phyloP scores from a whole-genome alignment of 331 rosid species.

The Phaseolus coccineus region DNA sequence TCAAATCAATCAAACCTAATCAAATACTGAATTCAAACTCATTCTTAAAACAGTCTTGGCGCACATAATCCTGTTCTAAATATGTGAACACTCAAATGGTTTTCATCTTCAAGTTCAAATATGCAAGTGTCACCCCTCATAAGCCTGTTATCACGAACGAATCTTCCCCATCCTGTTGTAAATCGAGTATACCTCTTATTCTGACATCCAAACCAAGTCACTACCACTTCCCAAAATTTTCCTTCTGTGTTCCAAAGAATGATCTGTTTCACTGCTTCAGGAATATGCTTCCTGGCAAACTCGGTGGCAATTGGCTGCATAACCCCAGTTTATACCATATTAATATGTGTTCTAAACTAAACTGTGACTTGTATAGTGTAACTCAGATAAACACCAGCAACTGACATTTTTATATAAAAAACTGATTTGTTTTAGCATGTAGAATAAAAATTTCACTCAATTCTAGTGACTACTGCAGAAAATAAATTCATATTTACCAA shows the following conservation, averaged over 20 bases:
- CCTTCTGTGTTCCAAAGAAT: conserved; percentile 12
- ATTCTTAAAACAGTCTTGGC: neutral
- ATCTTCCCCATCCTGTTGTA: conserved; percentile 23
- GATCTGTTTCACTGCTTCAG: neutral
- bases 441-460: neutral
- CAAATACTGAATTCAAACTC: neutral
- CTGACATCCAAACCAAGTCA: neutral
- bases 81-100: conserved; percentile 17
- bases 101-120: conserved; percentile 25
- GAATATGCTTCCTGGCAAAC: conserved; percentile 13
- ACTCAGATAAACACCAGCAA: neutral
- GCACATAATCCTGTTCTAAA: neutral
- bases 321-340: neutral
- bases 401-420: conserved; percentile 9
- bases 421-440: neutral
- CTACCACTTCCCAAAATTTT: conserved; percentile 1
- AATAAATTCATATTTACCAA: conserved; percentile 11
- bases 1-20: neutral
- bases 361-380: neutral
- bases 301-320: conserved; percentile 21
- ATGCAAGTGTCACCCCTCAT: conserved; percentile 39
- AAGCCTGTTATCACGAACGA: conserved; percentile 17
- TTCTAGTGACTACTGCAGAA: neutral
- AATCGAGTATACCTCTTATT: neutral
- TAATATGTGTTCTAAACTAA: neutral